Percentiles rank a stretch among this genome's conserved stretches.
Conservation (phyloP, 768 basidiomycete genomes). For the Harrya chromipes region DNA sequence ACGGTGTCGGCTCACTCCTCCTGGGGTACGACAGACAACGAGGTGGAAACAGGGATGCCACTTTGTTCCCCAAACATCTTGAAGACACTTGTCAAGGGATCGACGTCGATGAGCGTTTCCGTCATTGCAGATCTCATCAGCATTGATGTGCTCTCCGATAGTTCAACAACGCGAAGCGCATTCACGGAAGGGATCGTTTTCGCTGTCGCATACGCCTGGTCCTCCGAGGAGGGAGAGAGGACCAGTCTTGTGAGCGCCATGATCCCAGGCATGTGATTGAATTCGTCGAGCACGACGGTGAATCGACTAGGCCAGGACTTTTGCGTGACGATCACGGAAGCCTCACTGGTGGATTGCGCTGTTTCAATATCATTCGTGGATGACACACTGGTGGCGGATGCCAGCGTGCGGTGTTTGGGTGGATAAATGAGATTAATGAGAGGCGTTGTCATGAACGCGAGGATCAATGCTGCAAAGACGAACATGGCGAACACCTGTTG, state of each 20-base stretch:
- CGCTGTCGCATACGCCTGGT: constrained; percentile 7
- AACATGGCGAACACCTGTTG: constrained; percentile 90
- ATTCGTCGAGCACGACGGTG: constrained; percentile 82
- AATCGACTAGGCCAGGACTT: constrained; percentile 53
- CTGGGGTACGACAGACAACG: constrained; percentile 72
- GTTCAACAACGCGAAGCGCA: constrained; percentile 83
- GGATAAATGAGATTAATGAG: constrained; percentile 70
- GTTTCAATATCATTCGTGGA: constrained; percentile 31
- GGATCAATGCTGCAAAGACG: constrained; percentile 74
- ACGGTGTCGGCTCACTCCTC: constrained; percentile 72
- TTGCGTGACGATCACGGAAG: constrained; percentile 7
- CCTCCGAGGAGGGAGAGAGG: constrained; percentile 34
- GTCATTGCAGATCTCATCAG: constrained; percentile 64
- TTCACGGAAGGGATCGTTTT: constrained; percentile 41
- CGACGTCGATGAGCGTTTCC: constrained; percentile 65
- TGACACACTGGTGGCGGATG: constrained; percentile 19
- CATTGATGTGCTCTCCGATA: constrained; percentile 61
- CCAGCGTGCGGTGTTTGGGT: constrained; percentile 50
- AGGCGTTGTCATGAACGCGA: constrained; percentile 87
- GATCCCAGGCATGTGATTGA: constrained; percentile 84
- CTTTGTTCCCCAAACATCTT: constrained; percentile 72
- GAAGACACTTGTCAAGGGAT: constrained; percentile 71
- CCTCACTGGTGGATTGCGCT: constrained; percentile 7
- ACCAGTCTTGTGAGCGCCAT: constrained; percentile 90
- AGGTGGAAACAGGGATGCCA: constrained; percentile 50